Base-by-base conservation (phyloP, 768 basidiomycete species). In the Strobilomyces confusus region DNA sequence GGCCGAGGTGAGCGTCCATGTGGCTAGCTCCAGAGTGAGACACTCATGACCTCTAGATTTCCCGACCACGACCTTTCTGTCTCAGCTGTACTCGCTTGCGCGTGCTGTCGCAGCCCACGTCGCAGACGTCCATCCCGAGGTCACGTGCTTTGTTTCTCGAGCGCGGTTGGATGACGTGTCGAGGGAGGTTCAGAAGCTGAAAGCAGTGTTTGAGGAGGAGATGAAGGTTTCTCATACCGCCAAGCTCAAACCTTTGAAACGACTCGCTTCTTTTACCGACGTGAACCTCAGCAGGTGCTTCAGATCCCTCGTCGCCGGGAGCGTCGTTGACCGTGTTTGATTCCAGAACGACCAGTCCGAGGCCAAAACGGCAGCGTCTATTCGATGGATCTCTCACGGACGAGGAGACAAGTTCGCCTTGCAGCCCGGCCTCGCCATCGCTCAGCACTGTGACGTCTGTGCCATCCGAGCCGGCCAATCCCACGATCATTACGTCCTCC, bases 401-500 rank as follows among this genome's bases (percentile, higher is more conserved):
- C 41, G 71, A 69, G 9, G 69, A 61, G 45, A 73, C 61, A 22
- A 56, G 69, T 4, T 57, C 57, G 17, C 40, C 34, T 20, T 29
- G 22, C 6, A 60, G 57, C 44, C 58, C 49, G 17, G 48, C 59
- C 9, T 76, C 78, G 0, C 77, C 80, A 9, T 78, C 82, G 2
- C 77, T 77, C 1, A 81, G 80, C 34, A 67, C 68, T 20, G 75
- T 75, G 42, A 76, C 75, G 0, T 77, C 78, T 1, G 67, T 75
- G 5, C 59, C 66, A 26, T 68, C 73, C 11, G 70, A 68, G 32
- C 48, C 53, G 3, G 67, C 74, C 20, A 58, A 62, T 14, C 56
- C 41, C 15, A 71, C 76, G 17, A 55, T 71, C 19, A 77, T 86
- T 33, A 87, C 84, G 3, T 71, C 82, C 23, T 80, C 81, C 15